Conservation (phyloP, 805 yeast species). For the Ogataea zsoltii region DNA sequence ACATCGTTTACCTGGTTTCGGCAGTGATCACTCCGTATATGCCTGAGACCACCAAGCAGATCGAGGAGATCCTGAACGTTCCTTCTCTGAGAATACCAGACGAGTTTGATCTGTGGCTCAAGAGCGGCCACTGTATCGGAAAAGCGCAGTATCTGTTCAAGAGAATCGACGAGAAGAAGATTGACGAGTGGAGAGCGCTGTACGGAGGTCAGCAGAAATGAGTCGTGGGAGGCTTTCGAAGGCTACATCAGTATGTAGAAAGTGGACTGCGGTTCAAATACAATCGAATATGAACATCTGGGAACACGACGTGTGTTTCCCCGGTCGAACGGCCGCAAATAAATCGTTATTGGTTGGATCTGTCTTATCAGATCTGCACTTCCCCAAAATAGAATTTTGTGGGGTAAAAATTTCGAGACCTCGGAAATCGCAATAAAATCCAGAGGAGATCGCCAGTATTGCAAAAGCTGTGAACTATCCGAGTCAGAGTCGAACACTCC, state of each 20-base stretch:
- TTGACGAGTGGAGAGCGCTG: constrained; percentile 80
- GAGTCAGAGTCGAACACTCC: too few relatives aligned
- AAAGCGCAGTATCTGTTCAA: constrained; percentile 89
- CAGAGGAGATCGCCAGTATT: too few relatives aligned
- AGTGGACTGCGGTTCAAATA: background rate
- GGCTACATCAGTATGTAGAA: background rate
- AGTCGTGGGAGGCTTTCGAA: too few relatives aligned
- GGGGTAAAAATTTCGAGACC: too few relatives aligned
- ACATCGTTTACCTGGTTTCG: constrained; percentile 82
- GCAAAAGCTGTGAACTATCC: too few relatives aligned
- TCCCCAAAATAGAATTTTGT: too few relatives aligned
- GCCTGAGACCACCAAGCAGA: constrained; percentile 77
- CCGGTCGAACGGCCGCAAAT: too few relatives aligned
- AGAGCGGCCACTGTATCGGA: constrained; percentile 83
- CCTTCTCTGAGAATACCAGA: constrained; percentile 80
- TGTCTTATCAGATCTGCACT: too few relatives aligned
- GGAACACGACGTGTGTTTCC: too few relatives aligned
- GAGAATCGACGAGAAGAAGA: constrained; percentile 87
- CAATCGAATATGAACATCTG: too few relatives aligned
- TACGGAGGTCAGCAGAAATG: constrained; percentile 75
- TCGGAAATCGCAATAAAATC: too few relatives aligned
- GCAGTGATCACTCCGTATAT: constrained; percentile 84
- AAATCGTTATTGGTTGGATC: too few relatives aligned
- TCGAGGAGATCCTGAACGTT: constrained; percentile 77
- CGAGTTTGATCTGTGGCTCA: constrained; percentile 64